Evolutionary conservation across 2,329 filamentous ascomycete genomes (phyloP), one percentile per base, ranked within the genome.

Genomic region (Aaosphaeria pasadenensis): DNA sequence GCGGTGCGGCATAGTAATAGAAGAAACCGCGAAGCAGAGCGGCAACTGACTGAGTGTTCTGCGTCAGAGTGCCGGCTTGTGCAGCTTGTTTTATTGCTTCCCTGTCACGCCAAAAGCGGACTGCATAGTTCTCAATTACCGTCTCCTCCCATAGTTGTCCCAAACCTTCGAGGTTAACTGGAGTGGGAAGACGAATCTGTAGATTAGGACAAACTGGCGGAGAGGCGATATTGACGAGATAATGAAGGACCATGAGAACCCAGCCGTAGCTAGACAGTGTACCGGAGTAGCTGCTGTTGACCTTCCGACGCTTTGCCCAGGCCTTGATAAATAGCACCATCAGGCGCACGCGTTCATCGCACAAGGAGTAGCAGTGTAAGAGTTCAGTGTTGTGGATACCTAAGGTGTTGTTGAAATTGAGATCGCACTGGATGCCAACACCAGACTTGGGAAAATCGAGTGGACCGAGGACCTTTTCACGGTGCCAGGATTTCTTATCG

Each of bases 191-290:
- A 79, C 74, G 46, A 24, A 77, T 71, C 63, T 95, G 90, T 2
- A 96, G 77, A 61, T 96, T 96, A 0, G 88, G 89, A 49, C 89
- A 84, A 13, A 96, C 87, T 46, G 90, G 89, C 0, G 91, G 91
- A 42, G 83, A 77, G 1, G 82, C 87, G 45, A 96, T 70, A 58
- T 96, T 95, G 62, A 94, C 84, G 30, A 96, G 80, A 63, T 92
- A 96, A 70, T 96, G 91, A 11, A 96, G 75, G 4, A 95, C 85
- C 91, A 96, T 95, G 36, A 96, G 74, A 5, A 94, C 89, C 69
- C 92, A 96, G 43, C 91, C 91, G 61, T 96, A 96, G 56, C 88
- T 92, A 45, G 88, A 91, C 13, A 96, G 75, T 0, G 90, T 95
- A 39, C 91, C 91, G 35, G 86, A 85, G 64, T 95, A 95, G 2